Conservation (phyloP, 805 yeast genomes). For the Saccharomycopsis amapae region DNA sequence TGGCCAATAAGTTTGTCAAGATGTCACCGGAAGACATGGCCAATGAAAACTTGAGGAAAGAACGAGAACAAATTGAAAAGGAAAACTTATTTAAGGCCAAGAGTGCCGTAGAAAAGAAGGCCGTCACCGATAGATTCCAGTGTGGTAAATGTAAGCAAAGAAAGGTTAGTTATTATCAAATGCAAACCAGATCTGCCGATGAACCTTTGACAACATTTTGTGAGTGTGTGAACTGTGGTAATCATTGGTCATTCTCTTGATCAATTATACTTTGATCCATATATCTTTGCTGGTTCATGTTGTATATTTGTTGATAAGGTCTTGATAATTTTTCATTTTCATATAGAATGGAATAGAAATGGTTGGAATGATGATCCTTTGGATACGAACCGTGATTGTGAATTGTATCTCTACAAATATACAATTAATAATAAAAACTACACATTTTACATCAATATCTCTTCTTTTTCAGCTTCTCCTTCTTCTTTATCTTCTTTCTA, state of each 20-base stretch:
- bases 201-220: slow-evolving; percentile 98
- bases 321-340: too few relatives aligned
- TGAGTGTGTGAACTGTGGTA: slow-evolving; percentile 96
- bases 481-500: too few relatives aligned
- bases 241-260: slow-evolving; percentile 93
- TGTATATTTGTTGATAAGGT: too few relatives aligned
- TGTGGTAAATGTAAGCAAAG: slow-evolving; percentile 98
- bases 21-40: slow-evolving; percentile 97
- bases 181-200: slow-evolving; percentile 98
- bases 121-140: slow-evolving; percentile 91
- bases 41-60: slow-evolving; percentile 80
- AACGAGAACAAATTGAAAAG: slow-evolving; percentile 76
- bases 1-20: slow-evolving; percentile 56
- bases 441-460: too few relatives aligned
- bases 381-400: too few relatives aligned
- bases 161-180: slow-evolving; percentile 93
- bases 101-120: slow-evolving; percentile 93
- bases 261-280: too few relatives aligned
- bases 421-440: too few relatives aligned
- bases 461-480: too few relatives aligned
- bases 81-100: slow-evolving; percentile 93
- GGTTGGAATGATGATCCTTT: too few relatives aligned
- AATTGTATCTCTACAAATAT: too few relatives aligned
- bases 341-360: too few relatives aligned
- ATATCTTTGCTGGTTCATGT: too few relatives aligned